phyloP scores from a whole-genome alignment of 2,329 filamentous ascomycete species.

The Cladosporium oxysporum region DNA sequence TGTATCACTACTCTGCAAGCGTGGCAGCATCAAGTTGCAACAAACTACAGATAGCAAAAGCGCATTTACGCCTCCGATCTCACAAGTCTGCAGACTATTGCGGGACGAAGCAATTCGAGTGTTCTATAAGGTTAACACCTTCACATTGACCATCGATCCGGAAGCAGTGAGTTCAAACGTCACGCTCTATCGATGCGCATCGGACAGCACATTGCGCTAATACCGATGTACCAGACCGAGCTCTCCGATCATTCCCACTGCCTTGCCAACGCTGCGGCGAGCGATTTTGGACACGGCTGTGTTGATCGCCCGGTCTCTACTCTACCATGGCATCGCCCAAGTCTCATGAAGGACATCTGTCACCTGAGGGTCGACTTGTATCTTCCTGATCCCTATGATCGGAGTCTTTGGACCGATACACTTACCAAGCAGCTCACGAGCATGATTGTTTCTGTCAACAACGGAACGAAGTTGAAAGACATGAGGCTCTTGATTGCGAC shows the following conservation, averaged over 20 bases:
- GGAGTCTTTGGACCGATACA: not conserved
- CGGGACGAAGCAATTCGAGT: slow-evolving; percentile 26
- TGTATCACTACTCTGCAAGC: slow-evolving; percentile 20
- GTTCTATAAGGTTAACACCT: slow-evolving; percentile 27
- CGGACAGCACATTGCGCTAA: not conserved
- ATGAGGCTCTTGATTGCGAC: slow-evolving; percentile 25
- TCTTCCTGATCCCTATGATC: slow-evolving; percentile 21
- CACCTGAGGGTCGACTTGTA: slow-evolving; percentile 27
- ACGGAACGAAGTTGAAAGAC: slow-evolving; percentile 21
- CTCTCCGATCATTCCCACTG: not conserved
- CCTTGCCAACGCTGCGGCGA: not conserved
- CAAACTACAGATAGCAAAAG: slow-evolving; percentile 20
- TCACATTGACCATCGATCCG: slow-evolving; percentile 27
- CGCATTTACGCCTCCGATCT: slow-evolving; percentile 24
- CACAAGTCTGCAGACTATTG: slow-evolving; percentile 24
- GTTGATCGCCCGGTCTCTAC: slow-evolving; percentile 13
- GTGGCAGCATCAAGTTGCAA: slow-evolving; percentile 27
- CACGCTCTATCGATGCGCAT: not conserved
- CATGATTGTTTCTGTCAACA: slow-evolving; percentile 23
- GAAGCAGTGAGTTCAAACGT: slow-evolving; percentile 4
- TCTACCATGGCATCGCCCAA: slow-evolving; percentile 26
- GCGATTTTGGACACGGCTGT: not conserved
- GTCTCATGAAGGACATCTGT: slow-evolving; percentile 21
- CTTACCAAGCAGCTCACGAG: slow-evolving; percentile 2
- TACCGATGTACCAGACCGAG: not conserved